Evolutionary conservation across 1,284 basidiomycete genomes (phyloP).

Genomic region (Malassezia globosa): DNA sequence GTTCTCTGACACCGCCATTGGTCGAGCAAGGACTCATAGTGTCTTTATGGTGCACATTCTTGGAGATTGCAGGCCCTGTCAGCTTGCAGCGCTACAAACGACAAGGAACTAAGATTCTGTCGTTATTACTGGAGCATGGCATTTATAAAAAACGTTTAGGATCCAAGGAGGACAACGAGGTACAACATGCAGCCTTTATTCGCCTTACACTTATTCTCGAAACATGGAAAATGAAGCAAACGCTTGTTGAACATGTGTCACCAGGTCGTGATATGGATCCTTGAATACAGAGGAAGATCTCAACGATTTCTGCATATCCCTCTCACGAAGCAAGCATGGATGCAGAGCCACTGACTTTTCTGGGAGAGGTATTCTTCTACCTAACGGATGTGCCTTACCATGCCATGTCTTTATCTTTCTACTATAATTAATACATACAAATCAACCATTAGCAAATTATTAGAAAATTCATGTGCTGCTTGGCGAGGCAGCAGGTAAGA

Average conservation of each 20-base stretch:
- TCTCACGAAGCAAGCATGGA: no score
- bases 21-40: slow-evolving; percentile 31
- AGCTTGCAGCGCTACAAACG: slow-evolving; percentile 25
- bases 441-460: no score
- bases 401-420: no score
- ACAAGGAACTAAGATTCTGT: slow-evolving; percentile 34
- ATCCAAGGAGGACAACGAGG: slow-evolving; percentile 18
- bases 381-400: neutral
- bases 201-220: slow-evolving; percentile 43
- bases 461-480: neutral
- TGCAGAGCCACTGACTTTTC: no score
- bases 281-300: neutral
- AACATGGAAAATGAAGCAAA: slow-evolving; percentile 37
- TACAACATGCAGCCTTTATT: slow-evolving; percentile 31
- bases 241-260: slow-evolving; percentile 9
- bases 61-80: slow-evolving; percentile 34
- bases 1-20: slow-evolving; percentile 29
- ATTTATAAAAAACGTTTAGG: slow-evolving; percentile 22
- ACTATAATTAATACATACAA: neutral
- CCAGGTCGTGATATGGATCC: slow-evolving; percentile 11
- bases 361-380: no score
- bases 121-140: slow-evolving; percentile 30
- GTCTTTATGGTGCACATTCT: slow-evolving; percentile 32
- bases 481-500: slow-evolving; percentile 4
- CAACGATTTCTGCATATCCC: neutral